phyloP scores from a whole-genome alignment of 1,139 yeast genomes.

The Candida albicans region DNA sequence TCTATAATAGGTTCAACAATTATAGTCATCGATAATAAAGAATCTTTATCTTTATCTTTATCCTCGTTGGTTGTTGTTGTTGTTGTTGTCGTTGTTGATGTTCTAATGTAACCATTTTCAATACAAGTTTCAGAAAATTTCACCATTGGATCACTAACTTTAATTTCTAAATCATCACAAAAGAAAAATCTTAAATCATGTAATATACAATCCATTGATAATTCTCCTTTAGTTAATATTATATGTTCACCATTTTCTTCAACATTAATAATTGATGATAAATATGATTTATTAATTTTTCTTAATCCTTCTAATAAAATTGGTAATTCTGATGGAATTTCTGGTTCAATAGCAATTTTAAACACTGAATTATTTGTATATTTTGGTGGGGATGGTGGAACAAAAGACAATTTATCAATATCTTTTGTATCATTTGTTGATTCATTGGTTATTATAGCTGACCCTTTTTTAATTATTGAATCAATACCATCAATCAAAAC shows the following conservation, averaged over 20 bases:
- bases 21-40: conserved; percentile 57
- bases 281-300: conserved; percentile 60
- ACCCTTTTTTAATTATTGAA: conserved; percentile 58
- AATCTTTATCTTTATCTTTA: no score
- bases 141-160: conserved; percentile 83
- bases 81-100: conserved; percentile 43
- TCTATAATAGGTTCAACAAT: conserved; percentile 75
- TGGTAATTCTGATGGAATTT: conserved; percentile 76
- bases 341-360: conserved; percentile 83
- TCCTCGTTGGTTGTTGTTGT: no score
- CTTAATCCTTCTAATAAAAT: conserved; percentile 67
- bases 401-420: conserved; percentile 27
- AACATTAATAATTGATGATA: conserved; percentile 64
- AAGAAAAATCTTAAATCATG: conserved; percentile 69
- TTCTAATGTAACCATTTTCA: conserved; percentile 70
- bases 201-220: conserved; percentile 80
- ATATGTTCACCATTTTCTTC: conserved; percentile 92
- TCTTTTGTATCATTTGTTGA: conserved; percentile 1
- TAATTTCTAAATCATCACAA: conserved; percentile 64
- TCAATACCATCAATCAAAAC: conserved; percentile 68
- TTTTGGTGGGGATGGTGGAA: conserved; percentile 43
- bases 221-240: conserved; percentile 80
- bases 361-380: conserved; percentile 59
- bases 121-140: conserved; percentile 76
- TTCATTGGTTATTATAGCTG: conserved; percentile 31